phyloP scores from a whole-genome alignment of 2,329 filamentous ascomycete genomes.

The Hirsutella minnesotensis region DNA sequence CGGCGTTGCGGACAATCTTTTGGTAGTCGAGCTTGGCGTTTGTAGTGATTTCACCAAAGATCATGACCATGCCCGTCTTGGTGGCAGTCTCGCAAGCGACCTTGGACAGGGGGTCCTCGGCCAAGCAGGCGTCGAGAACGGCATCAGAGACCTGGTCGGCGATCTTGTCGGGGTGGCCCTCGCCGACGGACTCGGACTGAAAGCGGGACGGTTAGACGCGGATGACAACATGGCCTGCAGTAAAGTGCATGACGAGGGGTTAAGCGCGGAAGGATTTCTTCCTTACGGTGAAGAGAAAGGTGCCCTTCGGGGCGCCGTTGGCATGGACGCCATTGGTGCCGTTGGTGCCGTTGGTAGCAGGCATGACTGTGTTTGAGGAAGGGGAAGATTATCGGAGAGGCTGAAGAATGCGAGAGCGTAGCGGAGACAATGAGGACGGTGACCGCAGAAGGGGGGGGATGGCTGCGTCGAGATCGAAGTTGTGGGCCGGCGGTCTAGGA shows the following conservation, averaged over 20 bases:
- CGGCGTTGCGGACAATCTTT: conserved; percentile 83
- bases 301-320: conserved; percentile 34
- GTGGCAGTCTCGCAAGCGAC: conserved; percentile 98
- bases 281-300: conserved; percentile 72
- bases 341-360: conserved; percentile 37
- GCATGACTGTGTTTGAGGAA: conserved; percentile 37
- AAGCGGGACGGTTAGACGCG: conserved; percentile 11
- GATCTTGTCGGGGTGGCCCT: conserved; percentile 94
- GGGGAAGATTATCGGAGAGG: conserved; percentile 10
- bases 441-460: too few species aligned
- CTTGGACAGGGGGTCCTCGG: conserved; percentile 93
- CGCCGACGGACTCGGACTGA: conserved; percentile 76
- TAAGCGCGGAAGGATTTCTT: too few species aligned
- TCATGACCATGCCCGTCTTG: conserved; percentile 99
- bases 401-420: background rate
- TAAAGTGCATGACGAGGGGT: background rate
- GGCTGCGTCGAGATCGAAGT: background rate
- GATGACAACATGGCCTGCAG: too few species aligned
- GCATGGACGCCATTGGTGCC: conserved; percentile 28
- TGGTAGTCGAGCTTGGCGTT: conserved; percentile 96
- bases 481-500: background rate
- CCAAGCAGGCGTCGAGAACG: conserved; percentile 93
- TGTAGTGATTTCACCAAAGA: conserved; percentile 97
- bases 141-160: conserved; percentile 98
- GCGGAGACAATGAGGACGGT: background rate